Evolutionary conservation across 208 protist genomes (phyloP).

Genomic region (Herpetomonas samuelpessoai): DNA sequence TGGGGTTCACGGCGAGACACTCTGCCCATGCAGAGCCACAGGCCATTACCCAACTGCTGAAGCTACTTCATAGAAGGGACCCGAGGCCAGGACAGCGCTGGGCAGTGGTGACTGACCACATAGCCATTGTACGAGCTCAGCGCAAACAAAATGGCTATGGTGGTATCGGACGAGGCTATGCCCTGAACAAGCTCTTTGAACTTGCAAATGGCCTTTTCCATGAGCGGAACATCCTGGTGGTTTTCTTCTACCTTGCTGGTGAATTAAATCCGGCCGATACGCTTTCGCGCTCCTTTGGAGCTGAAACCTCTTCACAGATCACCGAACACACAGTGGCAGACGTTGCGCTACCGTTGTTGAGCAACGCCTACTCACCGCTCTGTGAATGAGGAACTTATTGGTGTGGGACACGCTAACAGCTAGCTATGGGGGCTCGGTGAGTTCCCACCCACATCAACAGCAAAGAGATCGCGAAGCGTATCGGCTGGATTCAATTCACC

Average conservation of each 20-base stretch:
- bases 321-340: background rate
- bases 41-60: too few relatives aligned
- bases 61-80: too few relatives aligned
- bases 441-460: too few relatives aligned
- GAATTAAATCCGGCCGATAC: slow-evolving; percentile 10
- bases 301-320: background rate
- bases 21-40: too few relatives aligned
- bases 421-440: background rate
- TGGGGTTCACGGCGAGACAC: too few relatives aligned
- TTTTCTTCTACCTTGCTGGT: slow-evolving; percentile 14
- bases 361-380: background rate
- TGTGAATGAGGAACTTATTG: background rate
- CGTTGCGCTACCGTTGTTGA: background rate
- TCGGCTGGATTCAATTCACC: background rate
- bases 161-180: slow-evolving; percentile 7
- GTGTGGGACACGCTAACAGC: background rate
- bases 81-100: too few relatives aligned
- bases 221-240: background rate
- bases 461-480: too few relatives aligned
- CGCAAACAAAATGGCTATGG: slow-evolving; percentile 4
- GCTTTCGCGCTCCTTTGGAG: slow-evolving; percentile 14
- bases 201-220: slow-evolving; percentile 7
- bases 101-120: too few relatives aligned
- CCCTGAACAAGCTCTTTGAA: slow-evolving; percentile 10
- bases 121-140: slow-evolving; percentile 10